Conservation (phyloP, 805 yeast genomes). For the Candida odintsovae region DNA sequence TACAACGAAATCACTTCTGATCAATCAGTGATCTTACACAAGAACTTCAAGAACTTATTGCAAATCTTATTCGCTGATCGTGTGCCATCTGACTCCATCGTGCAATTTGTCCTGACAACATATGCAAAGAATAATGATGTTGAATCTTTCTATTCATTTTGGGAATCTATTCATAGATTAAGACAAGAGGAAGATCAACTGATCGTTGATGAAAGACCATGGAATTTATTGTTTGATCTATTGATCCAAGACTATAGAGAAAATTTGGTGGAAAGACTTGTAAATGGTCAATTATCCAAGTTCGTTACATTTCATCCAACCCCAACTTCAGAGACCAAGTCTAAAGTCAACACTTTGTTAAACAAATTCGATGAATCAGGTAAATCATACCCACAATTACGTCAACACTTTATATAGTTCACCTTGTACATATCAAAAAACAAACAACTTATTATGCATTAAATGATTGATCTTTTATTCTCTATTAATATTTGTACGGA, state of each 20-base stretch:
- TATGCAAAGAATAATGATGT: conserved; percentile 14
- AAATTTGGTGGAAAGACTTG: conserved; percentile 10
- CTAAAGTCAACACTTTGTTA: conserved; percentile 2
- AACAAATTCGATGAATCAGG: conserved; percentile 13
- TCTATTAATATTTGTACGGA: conserved; percentile 46
- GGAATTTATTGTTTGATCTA: conserved; percentile 12
- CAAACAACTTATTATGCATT: neutral
- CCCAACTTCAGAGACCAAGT: conserved; percentile 3
- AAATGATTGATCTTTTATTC: conserved; percentile 8
- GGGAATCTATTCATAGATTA: conserved; percentile 12
- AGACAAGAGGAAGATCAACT: neutral
- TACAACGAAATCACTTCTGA: conserved; percentile 10
- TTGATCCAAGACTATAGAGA: conserved; percentile 12
- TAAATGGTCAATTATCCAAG: conserved; percentile 9
- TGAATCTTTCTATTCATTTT: conserved; percentile 14
- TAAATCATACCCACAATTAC: conserved; percentile 8
- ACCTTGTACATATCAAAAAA: conserved; percentile 4
- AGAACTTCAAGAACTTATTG: conserved; percentile 11
- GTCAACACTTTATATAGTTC: conserved; percentile 1
- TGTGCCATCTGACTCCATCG: conserved; percentile 1
- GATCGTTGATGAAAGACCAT: conserved; percentile 18
- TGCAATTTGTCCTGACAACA: conserved; percentile 17
- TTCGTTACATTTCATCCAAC: conserved; percentile 5
- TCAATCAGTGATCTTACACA: neutral
- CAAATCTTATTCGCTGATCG: conserved; percentile 6